phyloP scores from a whole-genome alignment of 345 rosid genomes.

The Laguncularia racemosa region DNA sequence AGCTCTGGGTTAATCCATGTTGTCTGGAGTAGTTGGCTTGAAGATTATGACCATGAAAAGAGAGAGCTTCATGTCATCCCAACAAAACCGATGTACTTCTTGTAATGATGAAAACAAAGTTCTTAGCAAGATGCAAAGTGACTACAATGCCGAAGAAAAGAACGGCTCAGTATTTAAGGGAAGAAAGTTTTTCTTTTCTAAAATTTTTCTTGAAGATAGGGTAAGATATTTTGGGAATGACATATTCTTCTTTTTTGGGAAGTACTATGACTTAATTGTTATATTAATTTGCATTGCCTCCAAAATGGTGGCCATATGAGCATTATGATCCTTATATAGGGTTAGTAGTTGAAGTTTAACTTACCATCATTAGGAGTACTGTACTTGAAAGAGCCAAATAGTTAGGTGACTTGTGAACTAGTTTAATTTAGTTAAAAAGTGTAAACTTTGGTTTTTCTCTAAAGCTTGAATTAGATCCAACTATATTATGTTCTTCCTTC shows the following conservation, averaged over 20 bases:
- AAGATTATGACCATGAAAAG: slow-evolving; percentile 72
- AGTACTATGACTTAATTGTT: neutral
- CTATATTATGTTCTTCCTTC: neutral
- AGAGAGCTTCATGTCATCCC: slow-evolving; percentile 60
- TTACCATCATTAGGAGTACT: no score
- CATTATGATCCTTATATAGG: no score
- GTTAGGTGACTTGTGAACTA: no score
- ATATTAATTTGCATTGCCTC: neutral
- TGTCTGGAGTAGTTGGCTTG: slow-evolving; percentile 80
- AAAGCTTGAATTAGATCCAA: no score
- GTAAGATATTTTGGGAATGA: slow-evolving; percentile 36
- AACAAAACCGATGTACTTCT: slow-evolving; percentile 20
- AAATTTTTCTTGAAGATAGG: slow-evolving; percentile 72
- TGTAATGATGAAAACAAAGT: slow-evolving; percentile 24
- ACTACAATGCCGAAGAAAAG: slow-evolving; percentile 26
- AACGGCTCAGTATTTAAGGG: slow-evolving; percentile 53
- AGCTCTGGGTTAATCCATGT: slow-evolving; percentile 74
- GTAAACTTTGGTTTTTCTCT: neutral
- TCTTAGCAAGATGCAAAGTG: slow-evolving; percentile 25
- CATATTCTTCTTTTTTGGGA: neutral
- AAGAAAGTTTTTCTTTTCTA: slow-evolving; percentile 68
- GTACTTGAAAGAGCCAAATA: no score
- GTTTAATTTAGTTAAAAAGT: neutral
- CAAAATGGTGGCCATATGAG: neutral
- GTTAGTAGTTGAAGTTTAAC: no score